phyloP scores from a whole-genome alignment of 768 basidiomycete species.

The Auricularia heimuer region DNA sequence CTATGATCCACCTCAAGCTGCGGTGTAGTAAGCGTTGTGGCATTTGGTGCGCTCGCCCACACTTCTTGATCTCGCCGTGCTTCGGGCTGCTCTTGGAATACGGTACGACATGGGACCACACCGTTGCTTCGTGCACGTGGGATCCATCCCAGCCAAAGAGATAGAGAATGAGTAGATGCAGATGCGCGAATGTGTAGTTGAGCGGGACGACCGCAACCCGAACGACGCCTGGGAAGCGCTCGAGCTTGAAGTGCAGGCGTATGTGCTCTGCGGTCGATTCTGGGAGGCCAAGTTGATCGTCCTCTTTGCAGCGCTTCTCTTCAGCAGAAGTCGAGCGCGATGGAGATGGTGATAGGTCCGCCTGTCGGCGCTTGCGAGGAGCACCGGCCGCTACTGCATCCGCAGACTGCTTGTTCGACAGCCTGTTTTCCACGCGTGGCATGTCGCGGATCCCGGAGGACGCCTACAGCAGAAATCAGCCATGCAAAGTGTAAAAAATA shows the following conservation, averaged over 20 bases:
- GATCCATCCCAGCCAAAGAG: slow-evolving; percentile 35
- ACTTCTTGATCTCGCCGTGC: slow-evolving; percentile 14
- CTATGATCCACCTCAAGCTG: no score
- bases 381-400: no score
- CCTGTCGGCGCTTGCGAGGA: no score
- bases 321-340: no score
- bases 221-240: slow-evolving; percentile 25
- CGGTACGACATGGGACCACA: slow-evolving; percentile 8
- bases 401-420: no score
- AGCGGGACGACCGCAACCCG: slow-evolving; percentile 61
- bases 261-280: slow-evolving; percentile 6
- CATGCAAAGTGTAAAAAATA: no score
- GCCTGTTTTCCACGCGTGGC: no score
- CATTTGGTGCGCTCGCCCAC: not conserved
- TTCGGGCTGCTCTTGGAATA: slow-evolving; percentile 5
- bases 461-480: no score
- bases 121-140: slow-evolving; percentile 17
- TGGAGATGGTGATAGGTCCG: no score
- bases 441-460: no score
- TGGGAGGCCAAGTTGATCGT: not conserved
- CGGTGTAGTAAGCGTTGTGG: no score
- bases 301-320: no score
- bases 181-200: slow-evolving; percentile 58
- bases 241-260: slow-evolving; percentile 48
- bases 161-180: slow-evolving; percentile 52